These are phyloP conservation scores for Apiotrichum mycotoxinovorans DNA, from an alignment of 1,284 basidiomycete genomes.

Conservation along the genomic window DNA sequence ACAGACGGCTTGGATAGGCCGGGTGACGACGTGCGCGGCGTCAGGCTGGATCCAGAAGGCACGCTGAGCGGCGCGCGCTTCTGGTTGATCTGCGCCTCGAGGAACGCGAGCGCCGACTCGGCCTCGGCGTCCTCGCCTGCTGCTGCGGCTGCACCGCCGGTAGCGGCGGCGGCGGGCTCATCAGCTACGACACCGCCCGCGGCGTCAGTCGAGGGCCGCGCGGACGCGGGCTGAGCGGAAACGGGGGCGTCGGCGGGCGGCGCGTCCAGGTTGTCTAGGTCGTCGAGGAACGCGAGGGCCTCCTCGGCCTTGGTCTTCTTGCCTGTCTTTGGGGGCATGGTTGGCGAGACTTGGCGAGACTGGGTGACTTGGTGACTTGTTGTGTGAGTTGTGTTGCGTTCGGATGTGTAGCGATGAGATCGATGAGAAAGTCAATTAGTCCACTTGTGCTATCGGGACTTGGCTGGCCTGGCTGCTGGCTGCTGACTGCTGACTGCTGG, in stretches of 20 bases:
- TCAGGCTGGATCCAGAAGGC: conserved; percentile 1
- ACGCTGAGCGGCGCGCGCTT: conserved; percentile 53
- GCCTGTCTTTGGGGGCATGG: conserved; percentile 41
- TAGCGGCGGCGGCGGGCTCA: conserved; percentile 26
- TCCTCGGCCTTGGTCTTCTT: conserved; percentile 74
- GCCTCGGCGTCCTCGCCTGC: conserved; percentile 47
- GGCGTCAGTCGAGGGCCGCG: background rate
- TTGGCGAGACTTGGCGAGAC: background rate
- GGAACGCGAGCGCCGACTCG: conserved; percentile 70
- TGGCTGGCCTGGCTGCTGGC: too few species aligned
- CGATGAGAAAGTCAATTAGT: too few species aligned
- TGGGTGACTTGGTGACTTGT: background rate
- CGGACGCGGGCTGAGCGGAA: background rate
- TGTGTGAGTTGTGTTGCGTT: background rate
- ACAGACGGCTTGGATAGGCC: conserved; percentile 16
- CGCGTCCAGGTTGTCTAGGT: conserved; percentile 70
- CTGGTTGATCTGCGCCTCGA: conserved; percentile 84
- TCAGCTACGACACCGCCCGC: conserved; percentile 22
- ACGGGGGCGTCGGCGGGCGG: conserved; percentile 2
- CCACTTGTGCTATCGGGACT: too few species aligned
- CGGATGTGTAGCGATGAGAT: too few species aligned
- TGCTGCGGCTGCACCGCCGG: too few species aligned
- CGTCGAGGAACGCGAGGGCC: conserved; percentile 81
- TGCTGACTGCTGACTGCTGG: too few species aligned
- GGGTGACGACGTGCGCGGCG: conserved; percentile 28